Evolutionary conservation across 202 grass and related monocot genomes (phyloP), one percentile per base, ranked within the genome.

Genomic region (Panicum virgatum): DNA sequence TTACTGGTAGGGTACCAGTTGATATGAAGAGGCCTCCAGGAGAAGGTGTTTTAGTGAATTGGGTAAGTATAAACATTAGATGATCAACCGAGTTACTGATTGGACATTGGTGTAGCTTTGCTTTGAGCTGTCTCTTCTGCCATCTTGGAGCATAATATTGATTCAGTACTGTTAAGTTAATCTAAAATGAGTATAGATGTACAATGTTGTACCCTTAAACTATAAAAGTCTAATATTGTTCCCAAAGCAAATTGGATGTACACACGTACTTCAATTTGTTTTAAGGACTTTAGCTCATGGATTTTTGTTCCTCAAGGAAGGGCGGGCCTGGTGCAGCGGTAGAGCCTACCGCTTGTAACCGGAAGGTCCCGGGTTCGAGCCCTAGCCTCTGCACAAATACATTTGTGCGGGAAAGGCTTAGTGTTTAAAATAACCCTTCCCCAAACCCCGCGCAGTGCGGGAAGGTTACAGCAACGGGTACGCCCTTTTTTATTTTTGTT

Each of bases 1-100:
- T 99, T 79, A 99, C 96, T 48, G 96, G 96, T 45, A 95, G 93
- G 76, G 70, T 96, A 62, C 96, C 96, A 48, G 96, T 99, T 81
- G 91, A 96, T 83, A 94, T 93, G 91, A 93, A 96, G 83, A 92
- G 89, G 80, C 85, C 89, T 79, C 81, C 96, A 25, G 96, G 89
- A 51, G 90, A 99, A 92, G 91, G 90, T 75, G 91, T 93, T 86
- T 63, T 99, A 64, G 93, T 99, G 37, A 85, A 90, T 66, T 99
- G 96, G 96, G 96, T 97, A 80, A 76, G 88, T 30, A 76, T 73
- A 59, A 59, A 46, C 44, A 69, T 67, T 44, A 51, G 12, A 25
- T 46, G 26, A 53, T 12, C 64, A 84, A 59, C 37, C 69, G 57
- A 67, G 9, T 68, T 65, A 34, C 62, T 18, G 14, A 47, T 53